These are phyloP conservation scores for Scolecobasidium constrictum DNA, from an alignment of 2,329 filamentous ascomycete species.

Conservation along the genomic window DNA sequence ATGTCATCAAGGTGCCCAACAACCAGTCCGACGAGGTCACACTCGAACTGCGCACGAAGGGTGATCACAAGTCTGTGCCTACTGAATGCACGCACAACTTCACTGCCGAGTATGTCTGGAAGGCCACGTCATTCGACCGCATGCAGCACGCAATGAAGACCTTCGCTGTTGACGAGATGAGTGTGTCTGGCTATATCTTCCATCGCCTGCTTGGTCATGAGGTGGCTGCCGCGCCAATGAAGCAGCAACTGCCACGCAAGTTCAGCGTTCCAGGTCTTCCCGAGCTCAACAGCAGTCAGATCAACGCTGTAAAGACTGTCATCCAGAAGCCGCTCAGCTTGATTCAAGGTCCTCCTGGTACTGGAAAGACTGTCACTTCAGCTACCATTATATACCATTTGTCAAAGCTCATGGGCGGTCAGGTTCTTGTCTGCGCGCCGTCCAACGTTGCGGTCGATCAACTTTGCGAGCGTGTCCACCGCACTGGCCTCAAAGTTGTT, in stretches of 20 bases:
- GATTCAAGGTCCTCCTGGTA: constrained; percentile 94
- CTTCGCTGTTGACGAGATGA: constrained; percentile 95
- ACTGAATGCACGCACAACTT: constrained; percentile 97
- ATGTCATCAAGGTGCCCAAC: constrained; percentile 98
- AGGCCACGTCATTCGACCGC: constrained; percentile 95
- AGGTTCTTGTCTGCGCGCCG: constrained; percentile 90
- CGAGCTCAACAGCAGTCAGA: constrained; percentile 90
- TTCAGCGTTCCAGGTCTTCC: constrained; percentile 91
- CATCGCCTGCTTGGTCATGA: constrained; percentile 93
- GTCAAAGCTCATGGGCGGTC: constrained; percentile 86
- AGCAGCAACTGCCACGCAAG: constrained; percentile 90
- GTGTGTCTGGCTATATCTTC: constrained; percentile 97
- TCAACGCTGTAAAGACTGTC: constrained; percentile 91
- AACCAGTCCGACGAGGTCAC: constrained; percentile 97
- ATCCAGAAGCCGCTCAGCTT: constrained; percentile 86
- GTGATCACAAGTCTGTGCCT: constrained; percentile 90
- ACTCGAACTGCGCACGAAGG: constrained; percentile 85
- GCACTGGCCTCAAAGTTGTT: constrained; percentile 89
- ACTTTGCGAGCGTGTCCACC: constrained; percentile 91
- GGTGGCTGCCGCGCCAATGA: constrained; percentile 88
- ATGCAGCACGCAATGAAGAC: constrained; percentile 99
- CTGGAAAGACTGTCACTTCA: constrained; percentile 96
- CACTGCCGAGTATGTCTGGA: constrained; percentile 98
- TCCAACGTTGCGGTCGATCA: constrained; percentile 98
- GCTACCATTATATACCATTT: constrained; percentile 98